phyloP scores from a whole-genome alignment of 163 green algal genomes.

The Scenedesmus sp. region DNA sequence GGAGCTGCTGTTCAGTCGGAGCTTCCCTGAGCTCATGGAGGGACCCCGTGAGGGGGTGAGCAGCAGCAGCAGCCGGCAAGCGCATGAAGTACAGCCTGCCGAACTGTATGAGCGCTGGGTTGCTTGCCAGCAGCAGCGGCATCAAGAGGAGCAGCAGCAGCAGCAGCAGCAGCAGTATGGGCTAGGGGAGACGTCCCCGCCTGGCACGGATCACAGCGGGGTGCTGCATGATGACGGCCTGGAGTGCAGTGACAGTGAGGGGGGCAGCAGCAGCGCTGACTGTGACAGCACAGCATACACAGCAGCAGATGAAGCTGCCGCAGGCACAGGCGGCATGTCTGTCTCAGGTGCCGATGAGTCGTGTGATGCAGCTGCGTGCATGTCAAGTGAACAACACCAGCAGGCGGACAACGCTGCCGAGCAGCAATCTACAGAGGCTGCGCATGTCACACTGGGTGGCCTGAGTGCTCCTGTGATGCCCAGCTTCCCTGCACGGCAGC shows the following conservation, averaged over 20 bases:
- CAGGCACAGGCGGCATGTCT: neutral
- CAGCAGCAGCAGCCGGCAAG: neutral
- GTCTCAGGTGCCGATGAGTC: neutral
- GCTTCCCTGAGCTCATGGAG: constrained; percentile 30
- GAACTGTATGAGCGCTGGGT: neutral
- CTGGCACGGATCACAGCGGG: neutral
- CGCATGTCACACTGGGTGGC: neutral
- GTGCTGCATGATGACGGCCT: constrained; percentile 8
- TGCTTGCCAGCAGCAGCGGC: neutral
- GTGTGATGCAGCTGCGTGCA: neutral
- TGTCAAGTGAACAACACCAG: neutral
- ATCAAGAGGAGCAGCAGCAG: neutral
- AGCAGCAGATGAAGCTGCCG: neutral
- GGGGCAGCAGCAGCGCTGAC: neutral
- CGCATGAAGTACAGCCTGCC: neutral
- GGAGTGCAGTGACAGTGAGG: neutral
- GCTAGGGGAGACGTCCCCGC: neutral
- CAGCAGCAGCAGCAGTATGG: constrained; percentile 14
- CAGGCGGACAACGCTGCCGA: neutral
- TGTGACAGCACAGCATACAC: neutral
- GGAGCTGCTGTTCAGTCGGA: constrained; percentile 30
- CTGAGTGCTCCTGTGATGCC: constrained; percentile 8
- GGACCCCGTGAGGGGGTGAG: neutral
- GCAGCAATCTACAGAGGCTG: neutral
- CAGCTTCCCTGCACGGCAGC: constrained; percentile 2